Conservation (phyloP, 768 basidiomycete species). For the Cystofilobasidium macerans region DNA sequence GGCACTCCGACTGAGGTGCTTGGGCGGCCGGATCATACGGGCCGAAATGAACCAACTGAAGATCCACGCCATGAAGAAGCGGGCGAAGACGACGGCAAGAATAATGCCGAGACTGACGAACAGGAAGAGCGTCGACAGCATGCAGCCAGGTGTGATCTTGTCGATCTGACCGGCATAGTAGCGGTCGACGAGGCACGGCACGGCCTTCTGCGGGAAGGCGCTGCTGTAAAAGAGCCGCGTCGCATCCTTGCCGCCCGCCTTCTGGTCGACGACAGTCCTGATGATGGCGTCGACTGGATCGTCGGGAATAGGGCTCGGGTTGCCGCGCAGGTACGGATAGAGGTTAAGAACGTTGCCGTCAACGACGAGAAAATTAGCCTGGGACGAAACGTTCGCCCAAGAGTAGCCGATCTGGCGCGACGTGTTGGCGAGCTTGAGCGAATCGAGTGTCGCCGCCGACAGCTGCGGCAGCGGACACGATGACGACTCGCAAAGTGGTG, state of each 20-base stretch:
- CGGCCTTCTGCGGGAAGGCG: slow-evolving; percentile 51
- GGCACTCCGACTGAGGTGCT: slow-evolving; percentile 64
- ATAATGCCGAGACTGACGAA: slow-evolving; percentile 86
- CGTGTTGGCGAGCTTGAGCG: slow-evolving; percentile 59
- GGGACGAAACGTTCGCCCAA: slow-evolving; percentile 72
- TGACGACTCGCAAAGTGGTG: slow-evolving; percentile 52
- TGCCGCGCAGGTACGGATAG: slow-evolving; percentile 65
- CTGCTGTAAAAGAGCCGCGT: slow-evolving; percentile 76
- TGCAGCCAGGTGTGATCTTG: slow-evolving; percentile 91
- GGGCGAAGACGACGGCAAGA: slow-evolving; percentile 74
- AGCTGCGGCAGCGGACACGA: slow-evolving; percentile 59
- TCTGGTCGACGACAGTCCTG: slow-evolving; percentile 54
- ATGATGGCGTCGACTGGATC: slow-evolving; percentile 76
- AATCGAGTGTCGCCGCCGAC: slow-evolving; percentile 49
- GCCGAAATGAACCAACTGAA: slow-evolving; percentile 95
- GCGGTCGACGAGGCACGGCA: slow-evolving; percentile 70
- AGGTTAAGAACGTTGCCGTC: slow-evolving; percentile 93
- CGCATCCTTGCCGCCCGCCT: slow-evolving; percentile 67
- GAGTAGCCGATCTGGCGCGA: slow-evolving; percentile 67
- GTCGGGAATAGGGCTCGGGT: slow-evolving; percentile 53
- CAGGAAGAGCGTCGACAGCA: slow-evolving; percentile 75
- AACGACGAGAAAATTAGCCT: slow-evolving; percentile 68
- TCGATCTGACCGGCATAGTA: slow-evolving; percentile 93
- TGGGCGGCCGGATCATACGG: slow-evolving; percentile 65
- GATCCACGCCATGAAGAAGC: slow-evolving; percentile 89